Evolutionary conservation across 1,284 basidiomycete species (phyloP).

Genomic region (Chalciporus sp.): DNA sequence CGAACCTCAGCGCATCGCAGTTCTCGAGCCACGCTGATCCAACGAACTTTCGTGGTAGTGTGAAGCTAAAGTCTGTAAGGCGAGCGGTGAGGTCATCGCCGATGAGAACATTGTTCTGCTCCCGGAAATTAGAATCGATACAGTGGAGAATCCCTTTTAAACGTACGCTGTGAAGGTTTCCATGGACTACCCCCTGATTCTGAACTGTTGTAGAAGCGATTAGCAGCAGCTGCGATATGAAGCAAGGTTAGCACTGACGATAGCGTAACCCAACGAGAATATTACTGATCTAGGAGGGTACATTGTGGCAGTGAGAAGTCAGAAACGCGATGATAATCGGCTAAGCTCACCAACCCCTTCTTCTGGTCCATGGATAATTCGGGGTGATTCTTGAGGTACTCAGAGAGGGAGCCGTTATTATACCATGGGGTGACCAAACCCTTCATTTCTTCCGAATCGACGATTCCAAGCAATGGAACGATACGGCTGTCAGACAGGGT

Average conservation of each 20-base stretch:
- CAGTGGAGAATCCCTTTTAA: too few relatives aligned
- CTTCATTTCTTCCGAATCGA: not conserved
- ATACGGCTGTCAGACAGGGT: conserved; percentile 5
- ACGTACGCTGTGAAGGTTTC: not conserved
- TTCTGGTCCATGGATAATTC: not conserved
- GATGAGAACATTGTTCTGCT: conserved; percentile 2
- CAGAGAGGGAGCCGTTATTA: conserved; percentile 5
- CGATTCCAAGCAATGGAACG: conserved; percentile 7
- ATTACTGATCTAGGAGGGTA: not conserved
- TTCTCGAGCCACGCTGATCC: conserved; percentile 28
- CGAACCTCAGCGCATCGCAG: conserved; percentile 31
- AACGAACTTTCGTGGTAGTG: conserved; percentile 28
- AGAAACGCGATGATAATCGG: not conserved
- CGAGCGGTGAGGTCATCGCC: not conserved
- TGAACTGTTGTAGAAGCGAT: not conserved
- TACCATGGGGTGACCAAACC: conserved; percentile 8
- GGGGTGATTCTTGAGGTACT: not conserved
- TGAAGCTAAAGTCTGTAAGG: conserved; percentile 32
- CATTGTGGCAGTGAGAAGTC: too few relatives aligned
- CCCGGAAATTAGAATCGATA: not conserved
- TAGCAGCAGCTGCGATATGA: not conserved
- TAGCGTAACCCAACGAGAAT: conserved; percentile 8
- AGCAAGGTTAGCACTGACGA: not conserved
- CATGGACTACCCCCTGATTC: not conserved
- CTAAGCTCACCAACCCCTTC: not conserved